Evolutionary conservation across 805 yeast genomes (phyloP), one percentile per base, ranked within the genome.

Genomic region (Gaillardinia entomophila): DNA sequence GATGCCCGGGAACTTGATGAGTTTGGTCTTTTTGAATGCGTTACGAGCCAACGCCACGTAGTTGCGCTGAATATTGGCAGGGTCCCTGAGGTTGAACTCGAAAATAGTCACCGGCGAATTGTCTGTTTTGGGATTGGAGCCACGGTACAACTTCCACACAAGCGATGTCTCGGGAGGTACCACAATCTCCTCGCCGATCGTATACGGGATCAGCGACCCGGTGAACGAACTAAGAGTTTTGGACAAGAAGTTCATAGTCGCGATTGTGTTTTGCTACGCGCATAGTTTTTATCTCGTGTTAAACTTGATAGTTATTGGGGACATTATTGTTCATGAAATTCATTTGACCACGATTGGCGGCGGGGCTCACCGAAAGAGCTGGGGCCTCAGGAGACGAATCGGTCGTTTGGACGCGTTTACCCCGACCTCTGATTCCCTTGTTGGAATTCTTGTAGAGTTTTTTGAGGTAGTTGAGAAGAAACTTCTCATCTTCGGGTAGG

Each of bases 381-480:
- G n/a, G 20, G 12, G 12, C 26, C 6, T n/a, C 26, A 24, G 26
- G 13, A n/a, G 13, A 12, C 13, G n/a, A 6, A 12, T 24, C 28
- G 15, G 26, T 23, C 16, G 3, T 16, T 23, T 27, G 11, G 4
- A 14, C 46, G 6, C 22, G 6, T 40, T 77, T 84, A 4, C 97
- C 97, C 37, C 97, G 73, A 17, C 97, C 97, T 45, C 85, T 79
- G 40, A 89, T 89, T 13, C 97, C 97, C 49, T 86, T 77, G 51
- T 89, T 89, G 28, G 92, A 76, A 54, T 89, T 87, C 56, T 86
- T 86, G 62, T 90, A 89, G 36, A 89, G 67, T 25, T 77, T 73
- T 27, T 88, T 79, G 57, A 89, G 86, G 58, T 90, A 89, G 20
- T 75, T 72, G 46, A 89, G 68, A 44, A 87, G 50, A 25, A 79